Evolutionary conservation across 495 filamentous ascomycete species (phyloP), one percentile per base, ranked within the genome.

Genomic region (Astrothelium subdiscretum): DNA sequence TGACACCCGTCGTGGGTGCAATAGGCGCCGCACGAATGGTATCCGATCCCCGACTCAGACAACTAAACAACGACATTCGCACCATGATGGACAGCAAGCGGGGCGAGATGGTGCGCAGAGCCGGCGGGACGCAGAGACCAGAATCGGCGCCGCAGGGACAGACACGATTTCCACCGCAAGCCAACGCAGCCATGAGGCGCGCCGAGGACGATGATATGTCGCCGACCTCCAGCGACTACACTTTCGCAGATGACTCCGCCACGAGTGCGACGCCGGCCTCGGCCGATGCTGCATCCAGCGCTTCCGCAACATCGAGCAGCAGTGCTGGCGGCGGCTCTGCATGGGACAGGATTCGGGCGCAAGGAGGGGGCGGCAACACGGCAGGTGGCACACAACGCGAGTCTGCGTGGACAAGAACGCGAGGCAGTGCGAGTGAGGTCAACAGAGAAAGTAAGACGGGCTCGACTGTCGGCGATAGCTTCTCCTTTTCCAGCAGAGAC

Each of bases 401-500:
- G 5, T 26, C 48, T 12, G 15, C 48, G 20, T 29, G 48, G 48
- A 8, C 48, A 54, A 54, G 15, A 29, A 29, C 24, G 8, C 22
- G 48, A n/a, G 48, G 22, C 3, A 54, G 29, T 29, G 12, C 11
- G 24, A 54, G 15, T 20, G 6, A 11, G 1, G 26, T 5, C 22
- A 29, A 4, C 20, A 24, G 31, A 8, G 62, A 42, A 20, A 31
- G 61, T 29, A 2, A 22, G 32, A 24, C 32, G 31, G 29, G 35
- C 31, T 31, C 61, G 12, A 35, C 60, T 11, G 10, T 31, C 3
- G 58, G 70, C 1, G 77, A 81, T 58, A 73, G 71, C 43, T 81
- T 80, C 63, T 62, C 73, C 27, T 80, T 78, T 58, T 74, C 75
- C 8, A 67, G 57, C 0, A 67, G 65, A 3, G 76, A 76, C 0